Base-by-base conservation (phyloP, 1,139 yeast species). In the Yamadazyma kanchanaburiensis region DNA sequence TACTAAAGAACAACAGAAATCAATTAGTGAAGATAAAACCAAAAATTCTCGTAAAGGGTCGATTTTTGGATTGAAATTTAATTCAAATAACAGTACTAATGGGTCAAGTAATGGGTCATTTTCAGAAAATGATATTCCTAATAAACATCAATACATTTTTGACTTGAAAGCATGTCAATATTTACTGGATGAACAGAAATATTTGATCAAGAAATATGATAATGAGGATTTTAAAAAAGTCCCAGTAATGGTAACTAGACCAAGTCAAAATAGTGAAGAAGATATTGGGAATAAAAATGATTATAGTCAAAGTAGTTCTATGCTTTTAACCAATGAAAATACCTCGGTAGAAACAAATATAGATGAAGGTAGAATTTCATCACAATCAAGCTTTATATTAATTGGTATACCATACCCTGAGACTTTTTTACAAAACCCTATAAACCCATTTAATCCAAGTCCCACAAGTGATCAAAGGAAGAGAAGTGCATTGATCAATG, bases 391-490 rank as follows among this genome's bases (percentile, higher is more conserved):
- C 31, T 56, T 60, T 12, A 58, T 68, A 4, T 47, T 68, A 4
- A 60, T 68, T 7, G 74, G 74, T 0, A 67, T 68, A 11, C 73
- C 74, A 0, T 53, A 55, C 12, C 71, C 73, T 1, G 74, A 68
- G 33, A 47, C 62, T 1, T 51, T 45, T 26, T 45, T 66, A 18
- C 45, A 46, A 10, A 49, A 42, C 21, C 71, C 70, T 4, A 59
- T 66, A 22, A 64, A 64, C 33, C 68, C 69, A 2, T 65, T 63
- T 46, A 64, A 57, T 42, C 64, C 74, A 5, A 63, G 64, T 32
- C 82, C 86, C 2, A 66, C 80, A 1, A 69, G 80, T 3, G 96
- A 88, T 50, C 82, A 77, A 42, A 66, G 95, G 25, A 89, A 89
- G 49, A 69, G 88, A 33, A 76, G 81, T 5, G 96, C 97, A 0